Conservation (phyloP, 2,329 filamentous ascomycete species). For the Aspergillus thermomutatus region DNA sequence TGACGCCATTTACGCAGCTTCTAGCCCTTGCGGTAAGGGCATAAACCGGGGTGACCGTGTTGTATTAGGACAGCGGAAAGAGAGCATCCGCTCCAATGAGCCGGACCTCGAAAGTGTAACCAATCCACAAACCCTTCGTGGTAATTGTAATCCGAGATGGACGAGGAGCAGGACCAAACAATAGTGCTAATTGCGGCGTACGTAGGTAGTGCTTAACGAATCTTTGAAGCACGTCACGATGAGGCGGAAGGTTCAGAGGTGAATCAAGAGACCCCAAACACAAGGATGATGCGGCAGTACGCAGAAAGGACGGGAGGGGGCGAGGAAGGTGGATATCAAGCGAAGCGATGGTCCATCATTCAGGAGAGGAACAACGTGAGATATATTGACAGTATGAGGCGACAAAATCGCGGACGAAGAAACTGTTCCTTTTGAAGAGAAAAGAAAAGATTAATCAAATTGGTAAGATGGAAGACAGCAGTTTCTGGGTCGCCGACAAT, state of each 20-base stretch:
- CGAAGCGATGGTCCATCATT: background rate
- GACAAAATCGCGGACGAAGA: background rate
- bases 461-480: background rate
- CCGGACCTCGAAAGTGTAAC: slow-evolving; percentile 22
- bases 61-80: slow-evolving; percentile 11
- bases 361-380: background rate
- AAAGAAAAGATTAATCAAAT: background rate
- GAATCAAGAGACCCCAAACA: background rate
- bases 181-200: background rate
- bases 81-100: slow-evolving; percentile 28
- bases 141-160: background rate
- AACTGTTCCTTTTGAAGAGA: background rate
- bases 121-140: slow-evolving; percentile 13
- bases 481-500: background rate
- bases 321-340: background rate
- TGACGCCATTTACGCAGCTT: slow-evolving; percentile 37
- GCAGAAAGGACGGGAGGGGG: background rate
- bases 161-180: slow-evolving; percentile 2
- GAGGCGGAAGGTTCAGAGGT: background rate
- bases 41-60: slow-evolving; percentile 22
- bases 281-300: background rate
- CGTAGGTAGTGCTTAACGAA: background rate
- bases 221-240: background rate
- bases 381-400: background rate
- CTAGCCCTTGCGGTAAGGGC: slow-evolving; percentile 21